Conservation (phyloP, 2,329 filamentous ascomycete species). For the Pestalotiopsis sp. region DNA sequence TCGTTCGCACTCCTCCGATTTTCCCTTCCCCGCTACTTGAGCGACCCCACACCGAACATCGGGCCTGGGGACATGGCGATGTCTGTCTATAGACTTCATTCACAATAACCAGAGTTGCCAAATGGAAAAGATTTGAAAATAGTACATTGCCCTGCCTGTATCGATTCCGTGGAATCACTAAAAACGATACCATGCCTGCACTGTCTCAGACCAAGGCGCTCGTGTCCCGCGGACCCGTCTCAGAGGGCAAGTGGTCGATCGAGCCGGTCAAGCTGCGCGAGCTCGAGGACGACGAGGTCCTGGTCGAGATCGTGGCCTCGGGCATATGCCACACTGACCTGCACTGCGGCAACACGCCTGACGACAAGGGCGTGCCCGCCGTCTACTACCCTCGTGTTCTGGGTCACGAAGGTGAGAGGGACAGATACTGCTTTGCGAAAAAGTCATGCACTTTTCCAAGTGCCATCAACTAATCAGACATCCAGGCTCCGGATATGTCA, state of each 20-base stretch:
- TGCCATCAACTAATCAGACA: background rate
- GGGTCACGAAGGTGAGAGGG: conserved; percentile 55
- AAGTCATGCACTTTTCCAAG: background rate
- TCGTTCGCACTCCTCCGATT: background rate
- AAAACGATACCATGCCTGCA: background rate
- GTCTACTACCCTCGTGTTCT: conserved; percentile 49
- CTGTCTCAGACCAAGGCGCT: conserved; percentile 30
- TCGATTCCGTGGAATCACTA: background rate
- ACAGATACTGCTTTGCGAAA: no score
- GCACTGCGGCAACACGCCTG: conserved; percentile 40
- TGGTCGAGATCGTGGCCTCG: conserved; percentile 55
- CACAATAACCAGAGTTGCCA: background rate
- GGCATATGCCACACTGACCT: conserved; percentile 61
- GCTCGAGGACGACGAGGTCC: conserved; percentile 45
- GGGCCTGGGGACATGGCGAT: background rate
- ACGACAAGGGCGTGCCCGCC: conserved; percentile 34
- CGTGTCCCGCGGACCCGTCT: conserved; percentile 33
- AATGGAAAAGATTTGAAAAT: background rate
- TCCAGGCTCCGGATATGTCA: conserved; percentile 48
- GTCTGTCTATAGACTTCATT: background rate
- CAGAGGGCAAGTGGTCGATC: conserved; percentile 34
- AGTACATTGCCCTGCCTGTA: background rate
- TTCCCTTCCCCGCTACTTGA: background rate
- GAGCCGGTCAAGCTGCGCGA: conserved; percentile 32
- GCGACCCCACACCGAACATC: background rate